Percentiles rank a stretch among this genome's conserved stretches.
Conservation (phyloP, 495 filamentous ascomycete species). For the Lepidopterella palustris region DNA sequence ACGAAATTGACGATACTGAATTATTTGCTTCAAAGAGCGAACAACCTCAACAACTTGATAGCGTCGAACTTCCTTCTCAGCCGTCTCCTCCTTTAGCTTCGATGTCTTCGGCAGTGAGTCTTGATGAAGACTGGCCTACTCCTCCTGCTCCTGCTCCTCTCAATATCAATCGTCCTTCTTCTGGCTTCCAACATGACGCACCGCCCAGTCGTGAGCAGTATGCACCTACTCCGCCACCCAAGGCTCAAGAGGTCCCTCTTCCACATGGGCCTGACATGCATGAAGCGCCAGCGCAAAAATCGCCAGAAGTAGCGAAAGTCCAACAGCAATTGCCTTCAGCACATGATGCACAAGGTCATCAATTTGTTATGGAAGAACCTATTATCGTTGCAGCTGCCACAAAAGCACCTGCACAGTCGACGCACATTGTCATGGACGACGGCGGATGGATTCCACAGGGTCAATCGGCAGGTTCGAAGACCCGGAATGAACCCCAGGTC, state of each 20-base stretch:
- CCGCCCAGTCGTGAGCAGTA: slow-evolving; percentile 15
- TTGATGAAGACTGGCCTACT: slow-evolving; percentile 21
- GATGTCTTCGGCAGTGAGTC: neutral
- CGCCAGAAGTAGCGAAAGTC: neutral
- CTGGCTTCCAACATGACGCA: slow-evolving; percentile 3
- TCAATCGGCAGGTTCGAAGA: neutral
- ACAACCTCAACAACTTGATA: slow-evolving; percentile 9
- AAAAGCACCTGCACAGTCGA: neutral
- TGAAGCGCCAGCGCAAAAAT: slow-evolving; percentile 1
- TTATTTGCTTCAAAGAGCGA: slow-evolving; percentile 21
- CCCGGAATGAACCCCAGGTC: slow-evolving; percentile 1
- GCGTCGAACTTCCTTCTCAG: slow-evolving; percentile 17
- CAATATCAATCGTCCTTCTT: slow-evolving; percentile 6
- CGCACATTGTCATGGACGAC: slow-evolving; percentile 5
- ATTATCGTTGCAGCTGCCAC: neutral
- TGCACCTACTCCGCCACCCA: slow-evolving; percentile 23
- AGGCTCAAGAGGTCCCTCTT: neutral
- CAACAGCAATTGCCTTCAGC: neutral
- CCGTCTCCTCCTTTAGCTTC: slow-evolving; percentile 13
- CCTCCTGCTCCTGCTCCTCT: slow-evolving; percentile 19
- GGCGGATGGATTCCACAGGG: slow-evolving; percentile 2
- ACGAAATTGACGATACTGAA: slow-evolving; percentile 28
- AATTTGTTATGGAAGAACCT: neutral
- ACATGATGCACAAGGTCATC: neutral
- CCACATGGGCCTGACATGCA: slow-evolving; percentile 8